Conservation (phyloP, 257 asterid genomes). For the Cordia subcordata region DNA sequence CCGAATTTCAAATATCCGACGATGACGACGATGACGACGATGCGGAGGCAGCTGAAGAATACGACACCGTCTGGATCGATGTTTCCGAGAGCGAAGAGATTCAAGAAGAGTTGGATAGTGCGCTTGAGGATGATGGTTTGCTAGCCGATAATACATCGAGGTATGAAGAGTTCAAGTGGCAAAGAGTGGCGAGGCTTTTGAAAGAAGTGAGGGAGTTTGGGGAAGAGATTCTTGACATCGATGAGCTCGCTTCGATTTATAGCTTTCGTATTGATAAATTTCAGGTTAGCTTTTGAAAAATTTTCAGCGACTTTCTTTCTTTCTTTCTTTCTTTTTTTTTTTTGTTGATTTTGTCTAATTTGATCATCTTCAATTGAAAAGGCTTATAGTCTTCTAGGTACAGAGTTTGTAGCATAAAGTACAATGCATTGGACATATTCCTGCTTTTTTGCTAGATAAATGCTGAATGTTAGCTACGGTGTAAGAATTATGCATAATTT, state of each 20-base stretch:
- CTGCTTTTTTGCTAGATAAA: not conserved
- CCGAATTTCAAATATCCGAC: conserved; percentile 37
- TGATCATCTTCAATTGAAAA: too few species aligned
- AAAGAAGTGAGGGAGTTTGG: conserved; percentile 88
- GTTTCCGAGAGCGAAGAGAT: not conserved
- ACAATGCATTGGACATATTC: not conserved
- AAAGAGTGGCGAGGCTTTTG: conserved; percentile 81
- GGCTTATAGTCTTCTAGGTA: not conserved
- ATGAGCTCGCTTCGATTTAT: conserved; percentile 84
- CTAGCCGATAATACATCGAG: conserved; percentile 34
- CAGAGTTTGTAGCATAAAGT: not conserved
- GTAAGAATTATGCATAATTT: not conserved
- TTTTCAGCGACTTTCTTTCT: not conserved
- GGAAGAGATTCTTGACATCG: conserved; percentile 66
- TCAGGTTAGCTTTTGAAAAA: conserved; percentile 40
- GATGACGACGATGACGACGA: conserved; percentile 33
- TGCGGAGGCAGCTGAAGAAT: conserved; percentile 65
- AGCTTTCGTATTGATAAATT: conserved; percentile 86
- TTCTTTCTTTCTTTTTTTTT: not conserved
- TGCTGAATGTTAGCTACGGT: not conserved
- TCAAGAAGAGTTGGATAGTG: conserved; percentile 32
- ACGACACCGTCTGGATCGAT: conserved; percentile 39
- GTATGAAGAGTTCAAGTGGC: conserved; percentile 79
- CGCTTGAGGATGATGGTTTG: conserved; percentile 31
- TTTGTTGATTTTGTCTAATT: too few species aligned